A percentile compares a stretch with the other conserved stretches of the same genome.
Conservation (phyloP, 2,329 filamentous ascomycete species). For the Achaetomium macrosporum region DNA sequence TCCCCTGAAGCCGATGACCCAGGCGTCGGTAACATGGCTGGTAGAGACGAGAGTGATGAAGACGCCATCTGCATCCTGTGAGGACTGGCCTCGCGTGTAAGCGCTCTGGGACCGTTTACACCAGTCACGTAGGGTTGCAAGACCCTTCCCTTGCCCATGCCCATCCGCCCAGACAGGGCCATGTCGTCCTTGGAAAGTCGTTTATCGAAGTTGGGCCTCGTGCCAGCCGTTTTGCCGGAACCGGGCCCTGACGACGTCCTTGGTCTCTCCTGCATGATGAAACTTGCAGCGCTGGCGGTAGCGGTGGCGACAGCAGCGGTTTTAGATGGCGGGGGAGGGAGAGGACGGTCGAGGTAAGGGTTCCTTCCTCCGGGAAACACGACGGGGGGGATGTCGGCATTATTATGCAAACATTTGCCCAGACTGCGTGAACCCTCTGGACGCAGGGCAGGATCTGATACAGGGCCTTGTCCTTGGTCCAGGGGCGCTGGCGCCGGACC, state of each 20-base stretch:
- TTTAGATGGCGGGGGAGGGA: conserved; percentile 28
- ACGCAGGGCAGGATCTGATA: conserved; percentile 33
- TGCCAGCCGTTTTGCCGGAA: conserved; percentile 26
- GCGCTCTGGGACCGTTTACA: conserved; percentile 36
- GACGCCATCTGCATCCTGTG: conserved; percentile 18
- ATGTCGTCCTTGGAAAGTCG: conserved; percentile 42
- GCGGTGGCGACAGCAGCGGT: conserved; percentile 18
- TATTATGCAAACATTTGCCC: conserved; percentile 27
- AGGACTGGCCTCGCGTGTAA: conserved; percentile 40
- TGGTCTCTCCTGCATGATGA: conserved; percentile 34
- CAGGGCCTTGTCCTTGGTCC: conserved; percentile 28
- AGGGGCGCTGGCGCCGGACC: conserved; percentile 24
- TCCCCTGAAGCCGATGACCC: conserved; percentile 40
- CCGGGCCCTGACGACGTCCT: conserved; percentile 37
- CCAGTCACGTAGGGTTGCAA: conserved; percentile 23
- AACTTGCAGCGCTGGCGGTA: conserved; percentile 15
- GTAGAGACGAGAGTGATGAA: conserved; percentile 30
- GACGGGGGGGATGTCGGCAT: conserved; percentile 29
- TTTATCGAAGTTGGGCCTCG: conserved; percentile 32
- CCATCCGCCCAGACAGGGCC: conserved; percentile 27
- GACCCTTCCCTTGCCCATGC: conserved; percentile 24
- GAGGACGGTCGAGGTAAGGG: conserved; percentile 29
- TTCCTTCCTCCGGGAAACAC: conserved; percentile 26
- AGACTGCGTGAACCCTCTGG: conserved; percentile 24
- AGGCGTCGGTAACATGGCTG: conserved; percentile 38